These are phyloP conservation scores for Kluyveromyces wickerhamii DNA, from an alignment of 805 yeast genomes.

Conservation along the genomic window DNA sequence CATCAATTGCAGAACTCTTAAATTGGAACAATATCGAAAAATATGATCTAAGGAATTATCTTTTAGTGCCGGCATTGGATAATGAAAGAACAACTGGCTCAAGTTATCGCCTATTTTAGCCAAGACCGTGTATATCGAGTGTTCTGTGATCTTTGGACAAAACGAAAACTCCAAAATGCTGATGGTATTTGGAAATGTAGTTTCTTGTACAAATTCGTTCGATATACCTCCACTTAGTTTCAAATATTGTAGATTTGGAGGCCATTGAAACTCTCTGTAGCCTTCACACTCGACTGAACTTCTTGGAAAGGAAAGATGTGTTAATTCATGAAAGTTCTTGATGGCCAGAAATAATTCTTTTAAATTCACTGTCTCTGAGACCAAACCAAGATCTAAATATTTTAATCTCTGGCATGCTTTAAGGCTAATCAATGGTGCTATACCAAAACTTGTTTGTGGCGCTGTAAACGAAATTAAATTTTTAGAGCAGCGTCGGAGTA, in stretches of 20 bases:
- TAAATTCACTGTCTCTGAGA: conserved; percentile 83
- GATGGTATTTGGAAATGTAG: conserved; percentile 67
- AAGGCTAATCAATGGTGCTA: conserved; percentile 78
- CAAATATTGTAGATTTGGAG: conserved; percentile 60
- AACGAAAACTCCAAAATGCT: conserved; percentile 71
- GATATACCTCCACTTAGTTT: conserved; percentile 87
- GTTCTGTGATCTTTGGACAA: conserved; percentile 70
- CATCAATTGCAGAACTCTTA: conserved; percentile 54
- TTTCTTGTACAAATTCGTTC: conserved; percentile 61
- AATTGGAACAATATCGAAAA: conserved; percentile 68
- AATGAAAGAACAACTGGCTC: conserved; percentile 56
- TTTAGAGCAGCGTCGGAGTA: conserved; percentile 67
- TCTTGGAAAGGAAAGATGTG: conserved; percentile 79
- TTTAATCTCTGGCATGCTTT: conserved; percentile 58
- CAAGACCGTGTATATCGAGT: conserved; percentile 55
- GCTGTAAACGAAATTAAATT: conserved; percentile 67
- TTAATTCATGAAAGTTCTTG: conserved; percentile 49
- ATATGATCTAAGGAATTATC: conserved; percentile 65
- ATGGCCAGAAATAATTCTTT: conserved; percentile 74
- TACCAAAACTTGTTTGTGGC: conserved; percentile 92
- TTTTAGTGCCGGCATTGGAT: conserved; percentile 80
- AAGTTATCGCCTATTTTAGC: conserved; percentile 59
- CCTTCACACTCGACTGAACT: conserved; percentile 70
- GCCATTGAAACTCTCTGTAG: conserved; percentile 52
- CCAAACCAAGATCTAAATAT: conserved; percentile 71